These are phyloP conservation scores for Fusarium nematophilum DNA, from an alignment of 2,329 filamentous ascomycete species.

Conservation along the genomic window DNA sequence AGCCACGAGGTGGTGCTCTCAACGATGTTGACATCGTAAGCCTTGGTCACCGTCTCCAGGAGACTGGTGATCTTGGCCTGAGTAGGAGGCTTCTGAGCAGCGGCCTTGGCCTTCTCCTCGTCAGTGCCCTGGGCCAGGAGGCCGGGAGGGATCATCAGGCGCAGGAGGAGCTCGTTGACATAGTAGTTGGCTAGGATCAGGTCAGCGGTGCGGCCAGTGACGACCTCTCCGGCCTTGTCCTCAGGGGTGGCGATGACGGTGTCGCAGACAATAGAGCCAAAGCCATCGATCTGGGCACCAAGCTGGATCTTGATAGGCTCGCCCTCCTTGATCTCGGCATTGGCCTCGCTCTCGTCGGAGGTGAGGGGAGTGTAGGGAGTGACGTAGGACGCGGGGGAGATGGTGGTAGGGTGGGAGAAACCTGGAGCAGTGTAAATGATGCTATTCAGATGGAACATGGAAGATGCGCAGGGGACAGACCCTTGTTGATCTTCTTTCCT, in stretches of 20 bases:
- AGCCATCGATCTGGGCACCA: constrained; percentile 98
- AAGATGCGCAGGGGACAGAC: constrained; percentile 57
- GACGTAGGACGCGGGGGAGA: constrained; percentile 93
- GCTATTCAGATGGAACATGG: not conserved
- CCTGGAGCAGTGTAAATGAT: constrained; percentile 60
- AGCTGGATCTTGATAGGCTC: constrained; percentile 98
- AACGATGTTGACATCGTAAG: constrained; percentile 90
- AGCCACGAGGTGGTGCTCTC: constrained; percentile 99
- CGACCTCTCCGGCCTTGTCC: constrained; percentile 69
- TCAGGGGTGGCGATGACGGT: constrained; percentile 79
- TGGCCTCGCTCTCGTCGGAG: constrained; percentile 87
- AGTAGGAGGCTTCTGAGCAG: constrained; percentile 82
- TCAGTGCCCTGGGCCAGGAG: constrained; percentile 84
- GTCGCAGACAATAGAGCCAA: constrained; percentile 95
- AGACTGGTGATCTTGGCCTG: constrained; percentile 89
- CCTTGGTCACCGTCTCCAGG: constrained; percentile 90
- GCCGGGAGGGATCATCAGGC: constrained; percentile 92
- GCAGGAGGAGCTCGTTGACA: constrained; percentile 92
- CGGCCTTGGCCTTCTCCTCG: constrained; percentile 94
- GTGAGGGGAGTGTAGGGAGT: constrained; percentile 96
- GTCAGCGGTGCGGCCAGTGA: constrained; percentile 85
- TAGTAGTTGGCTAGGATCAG: constrained; percentile 92
- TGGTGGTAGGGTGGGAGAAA: constrained; percentile 92
- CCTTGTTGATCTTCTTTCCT: constrained; percentile 96
- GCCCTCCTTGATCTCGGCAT: constrained; percentile 80